Base-by-base conservation (phyloP, 352 stramenopile genomes). In the Chrysophaeum taylorii region DNA sequence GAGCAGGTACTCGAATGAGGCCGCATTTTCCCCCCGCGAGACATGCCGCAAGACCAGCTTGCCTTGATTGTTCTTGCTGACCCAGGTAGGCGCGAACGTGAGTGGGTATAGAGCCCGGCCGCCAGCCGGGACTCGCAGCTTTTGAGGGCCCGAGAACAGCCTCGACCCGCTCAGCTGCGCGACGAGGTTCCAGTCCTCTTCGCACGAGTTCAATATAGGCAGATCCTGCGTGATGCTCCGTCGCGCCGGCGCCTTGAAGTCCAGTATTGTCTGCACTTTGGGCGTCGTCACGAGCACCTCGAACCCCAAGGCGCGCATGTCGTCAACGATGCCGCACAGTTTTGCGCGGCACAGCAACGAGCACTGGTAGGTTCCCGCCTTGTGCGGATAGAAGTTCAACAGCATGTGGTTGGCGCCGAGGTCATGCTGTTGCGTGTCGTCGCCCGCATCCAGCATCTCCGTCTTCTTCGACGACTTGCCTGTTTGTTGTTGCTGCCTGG, bases 211-310 rank as follows among this genome's bases (percentile, higher is more conserved):
- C 15, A 84, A 82, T 0, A 96, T 75, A 14, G 90, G 90, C 35
- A 96, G 93, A 39, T 82, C 80, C 68, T 96, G 90, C 0, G 87
- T 77, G 50, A 95, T 92, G 27, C 70, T 89, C 72, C 94, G 87
- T 0, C 90, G 72, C 7, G 90, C 89, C 0, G 89, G 90, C 0
- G 87, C 85, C 1, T 82, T 83, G 62, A 96, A 96, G 39, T 94
- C 88, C 15, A 96, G 75, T 25, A 85, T 79, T 4, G 87, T 92
- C 75, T 84, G 89, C 14, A 94, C 78, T 25, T 85, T 87, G 14
- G 86, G 87, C 42, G 91, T 88, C 25, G 87, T 91, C 31, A 94
- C 88, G 68, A 85, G 92, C 0, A 78, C 85, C 0, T 91, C 74
- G 0, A 94, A 67, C 42, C 92, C 84, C 63, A 92, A 91, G 4